Percentiles rank a stretch among this genome's conserved stretches.
These are phyloP conservation scores for Globisporangium heterothallicum DNA, from an alignment of 352 stramenopile species.

Conservation along the genomic window DNA sequence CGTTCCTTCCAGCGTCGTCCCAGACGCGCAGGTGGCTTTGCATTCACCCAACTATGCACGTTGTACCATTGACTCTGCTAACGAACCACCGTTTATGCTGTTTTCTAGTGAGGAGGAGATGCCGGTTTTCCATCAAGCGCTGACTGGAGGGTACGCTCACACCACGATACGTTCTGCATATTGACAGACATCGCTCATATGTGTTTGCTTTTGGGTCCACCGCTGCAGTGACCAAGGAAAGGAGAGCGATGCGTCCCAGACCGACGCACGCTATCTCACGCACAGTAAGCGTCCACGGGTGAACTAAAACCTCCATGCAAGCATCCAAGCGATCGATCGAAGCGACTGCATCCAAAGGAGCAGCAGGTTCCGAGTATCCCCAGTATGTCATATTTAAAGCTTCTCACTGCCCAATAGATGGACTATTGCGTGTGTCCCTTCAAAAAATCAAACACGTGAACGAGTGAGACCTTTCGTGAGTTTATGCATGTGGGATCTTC, in stretches of 20 bases:
- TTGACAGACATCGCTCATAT: slow-evolving; percentile 1
- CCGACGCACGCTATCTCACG: slow-evolving; percentile 52
- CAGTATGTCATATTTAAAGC: no score
- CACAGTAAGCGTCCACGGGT: slow-evolving; percentile 49
- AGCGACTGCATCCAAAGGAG: no score
- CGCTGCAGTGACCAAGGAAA: slow-evolving; percentile 6
- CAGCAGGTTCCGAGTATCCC: no score
- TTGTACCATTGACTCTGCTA: neutral
- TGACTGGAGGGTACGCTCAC: neutral
- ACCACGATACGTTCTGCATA: neutral
- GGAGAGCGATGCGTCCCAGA: slow-evolving; percentile 43
- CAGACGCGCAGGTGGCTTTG: slow-evolving; percentile 37
- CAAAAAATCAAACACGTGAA: neutral
- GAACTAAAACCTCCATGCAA: slow-evolving; percentile 14
- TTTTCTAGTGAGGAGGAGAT: slow-evolving; percentile 31
- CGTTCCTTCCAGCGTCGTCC: slow-evolving; percentile 60
- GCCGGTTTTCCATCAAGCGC: slow-evolving; percentile 17
- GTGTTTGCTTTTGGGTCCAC: slow-evolving; percentile 7
- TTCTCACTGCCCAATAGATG: no score
- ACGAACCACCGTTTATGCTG: neutral
- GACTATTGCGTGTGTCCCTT: neutral
- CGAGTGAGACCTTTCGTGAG: neutral
- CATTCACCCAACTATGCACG: no score
- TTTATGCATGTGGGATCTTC: no score
- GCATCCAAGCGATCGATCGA: neutral